These are phyloP conservation scores for Cyberlindnera subsufficiens DNA, from an alignment of 805 yeast genomes.

Conservation along the genomic window DNA sequence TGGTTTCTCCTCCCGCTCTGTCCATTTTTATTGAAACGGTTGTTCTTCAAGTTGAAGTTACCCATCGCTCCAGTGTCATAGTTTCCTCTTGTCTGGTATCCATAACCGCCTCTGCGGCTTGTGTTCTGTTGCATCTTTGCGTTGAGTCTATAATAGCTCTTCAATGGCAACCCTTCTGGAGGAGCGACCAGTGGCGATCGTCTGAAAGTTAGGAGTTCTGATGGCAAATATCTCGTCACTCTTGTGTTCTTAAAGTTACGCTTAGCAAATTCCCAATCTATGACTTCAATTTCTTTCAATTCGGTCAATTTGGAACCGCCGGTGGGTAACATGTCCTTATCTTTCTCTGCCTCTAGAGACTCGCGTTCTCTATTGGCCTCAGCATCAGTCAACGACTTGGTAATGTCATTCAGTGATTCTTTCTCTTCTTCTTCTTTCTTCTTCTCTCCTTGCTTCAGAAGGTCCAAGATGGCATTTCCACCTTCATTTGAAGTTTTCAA, in stretches of 20 bases:
- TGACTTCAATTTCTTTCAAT: conserved; percentile 11
- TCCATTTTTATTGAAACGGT: conserved; percentile 6
- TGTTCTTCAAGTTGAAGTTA: conserved; percentile 20
- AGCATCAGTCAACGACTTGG: not conserved
- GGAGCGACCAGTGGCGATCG: conserved; percentile 9
- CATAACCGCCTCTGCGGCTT: conserved; percentile 8
- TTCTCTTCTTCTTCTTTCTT: conserved; percentile 21
- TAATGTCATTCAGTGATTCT: conserved; percentile 1
- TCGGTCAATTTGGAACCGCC: conserved; percentile 3
- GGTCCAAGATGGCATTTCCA: conserved; percentile 21
- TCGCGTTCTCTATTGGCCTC: conserved; percentile 1
- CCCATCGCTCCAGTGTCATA: conserved; percentile 25
- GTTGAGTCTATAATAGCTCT: conserved; percentile 18
- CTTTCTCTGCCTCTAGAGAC: not conserved
- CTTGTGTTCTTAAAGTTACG: conserved; percentile 4
- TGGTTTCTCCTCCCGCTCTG: conserved; percentile 12
- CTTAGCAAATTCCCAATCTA: conserved; percentile 15
- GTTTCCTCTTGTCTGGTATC: conserved; percentile 5
- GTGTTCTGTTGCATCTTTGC: conserved; percentile 8
- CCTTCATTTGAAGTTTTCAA: conserved; percentile 2
- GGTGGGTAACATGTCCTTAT: conserved; percentile 1
- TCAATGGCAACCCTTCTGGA: conserved; percentile 19
- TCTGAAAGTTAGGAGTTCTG: conserved; percentile 15
- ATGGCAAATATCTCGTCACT: conserved; percentile 18
- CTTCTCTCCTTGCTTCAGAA: conserved; percentile 20